Evolutionary conservation across 306 rosid genomes (phyloP).

Genomic region (Ormosia semicastrata): DNA sequence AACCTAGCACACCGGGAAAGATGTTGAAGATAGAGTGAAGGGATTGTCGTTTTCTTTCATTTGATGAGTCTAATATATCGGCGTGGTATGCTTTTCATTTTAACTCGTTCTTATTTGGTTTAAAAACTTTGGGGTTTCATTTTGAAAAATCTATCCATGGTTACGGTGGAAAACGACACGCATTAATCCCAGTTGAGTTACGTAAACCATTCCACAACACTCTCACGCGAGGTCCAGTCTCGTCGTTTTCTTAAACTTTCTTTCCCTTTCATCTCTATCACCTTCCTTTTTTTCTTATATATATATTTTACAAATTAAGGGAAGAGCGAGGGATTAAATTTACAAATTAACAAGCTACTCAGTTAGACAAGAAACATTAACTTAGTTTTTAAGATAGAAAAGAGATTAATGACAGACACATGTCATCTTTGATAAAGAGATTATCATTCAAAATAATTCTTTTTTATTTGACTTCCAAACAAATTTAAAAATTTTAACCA

Average conservation of each 20-base stretch:
- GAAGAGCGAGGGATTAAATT: not conserved
- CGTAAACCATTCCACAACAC: conserved; percentile 22
- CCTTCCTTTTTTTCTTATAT: not conserved
- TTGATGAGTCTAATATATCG: conserved; percentile 9
- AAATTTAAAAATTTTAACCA: not conserved
- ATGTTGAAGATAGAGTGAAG: not conserved
- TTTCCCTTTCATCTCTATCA: not conserved
- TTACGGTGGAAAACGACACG: conserved; percentile 21
- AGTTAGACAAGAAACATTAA: not conserved
- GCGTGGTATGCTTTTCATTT: not conserved
- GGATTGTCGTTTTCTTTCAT: not conserved
- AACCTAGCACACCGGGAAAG: not conserved
- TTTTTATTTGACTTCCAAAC: not conserved
- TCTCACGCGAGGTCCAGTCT: not conserved
- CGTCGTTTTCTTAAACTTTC: conserved; percentile 17
- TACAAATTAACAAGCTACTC: not conserved
- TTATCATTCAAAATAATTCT: not conserved
- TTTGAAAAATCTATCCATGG: not conserved
- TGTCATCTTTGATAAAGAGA: not conserved
- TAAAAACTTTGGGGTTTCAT: not conserved
- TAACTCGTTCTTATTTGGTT: conserved; percentile 8
- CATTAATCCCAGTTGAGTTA: not conserved
- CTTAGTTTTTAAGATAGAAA: not conserved
- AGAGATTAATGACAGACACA: not conserved
- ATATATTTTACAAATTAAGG: not conserved